A percentile compares a stretch with the other conserved stretches of the same genome.
These are phyloP conservation scores for Arachis monticola DNA, from an alignment of 331 rosid species.

Conservation along the genomic window DNA sequence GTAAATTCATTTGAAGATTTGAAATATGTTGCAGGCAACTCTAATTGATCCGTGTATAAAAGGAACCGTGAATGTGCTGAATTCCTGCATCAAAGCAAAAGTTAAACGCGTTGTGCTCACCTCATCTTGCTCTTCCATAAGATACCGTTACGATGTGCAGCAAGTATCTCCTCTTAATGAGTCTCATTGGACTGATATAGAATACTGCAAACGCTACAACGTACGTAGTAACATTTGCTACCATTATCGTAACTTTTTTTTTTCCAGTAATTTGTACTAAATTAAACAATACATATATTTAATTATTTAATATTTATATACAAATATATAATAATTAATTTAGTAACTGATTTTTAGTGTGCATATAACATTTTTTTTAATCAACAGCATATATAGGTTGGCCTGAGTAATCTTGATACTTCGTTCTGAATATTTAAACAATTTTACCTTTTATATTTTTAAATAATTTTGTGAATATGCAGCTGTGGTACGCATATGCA, in stretches of 20 bases:
- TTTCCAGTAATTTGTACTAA: no score
- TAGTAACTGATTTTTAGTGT: no score
- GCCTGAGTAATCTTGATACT: no score
- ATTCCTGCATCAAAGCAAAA: constrained; percentile 43
- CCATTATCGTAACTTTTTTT: no score
- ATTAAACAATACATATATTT: no score
- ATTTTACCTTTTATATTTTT: not conserved
- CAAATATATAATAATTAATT: no score
- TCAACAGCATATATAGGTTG: no score
- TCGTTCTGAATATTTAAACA: not conserved
- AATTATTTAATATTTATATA: no score
- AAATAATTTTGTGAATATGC: constrained; percentile 28
- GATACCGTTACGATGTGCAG: constrained; percentile 70
- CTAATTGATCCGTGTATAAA: constrained; percentile 77
- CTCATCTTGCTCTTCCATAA: constrained; percentile 83
- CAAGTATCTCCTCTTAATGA: constrained; percentile 71
- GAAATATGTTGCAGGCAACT: constrained; percentile 48
- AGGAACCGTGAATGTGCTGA: constrained; percentile 72
- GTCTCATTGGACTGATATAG: constrained; percentile 77
- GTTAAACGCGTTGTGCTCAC: constrained; percentile 54
- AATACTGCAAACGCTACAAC: constrained; percentile 71
- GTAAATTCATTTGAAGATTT: not conserved
- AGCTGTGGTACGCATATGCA: constrained; percentile 94
- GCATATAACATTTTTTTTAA: no score
- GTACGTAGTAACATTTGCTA: constrained; percentile 38